These are phyloP conservation scores for Ramalina intermedia DNA, from an alignment of 495 filamentous ascomycete genomes.

Conservation along the genomic window DNA sequence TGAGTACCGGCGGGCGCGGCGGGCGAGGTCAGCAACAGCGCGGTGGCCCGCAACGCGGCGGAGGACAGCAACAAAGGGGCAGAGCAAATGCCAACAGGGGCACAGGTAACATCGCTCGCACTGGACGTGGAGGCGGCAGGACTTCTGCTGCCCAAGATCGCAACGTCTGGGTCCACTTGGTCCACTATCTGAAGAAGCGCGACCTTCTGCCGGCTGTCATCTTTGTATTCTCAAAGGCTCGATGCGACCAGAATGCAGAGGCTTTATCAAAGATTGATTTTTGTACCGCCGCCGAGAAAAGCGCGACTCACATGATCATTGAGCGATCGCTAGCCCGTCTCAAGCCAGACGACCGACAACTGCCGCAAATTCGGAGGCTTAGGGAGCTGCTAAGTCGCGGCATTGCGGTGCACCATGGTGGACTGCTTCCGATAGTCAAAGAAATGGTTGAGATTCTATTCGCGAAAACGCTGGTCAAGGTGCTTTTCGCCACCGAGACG, in stretches of 20 bases:
- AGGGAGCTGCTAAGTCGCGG: constrained; percentile 76
- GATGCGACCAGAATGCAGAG: constrained; percentile 94
- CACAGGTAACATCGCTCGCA: constrained; percentile 75
- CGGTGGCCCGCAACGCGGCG: constrained; percentile 34
- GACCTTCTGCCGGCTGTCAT: constrained; percentile 82
- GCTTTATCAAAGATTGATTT: constrained; percentile 90
- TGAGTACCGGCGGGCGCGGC: constrained; percentile 33
- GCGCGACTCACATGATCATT: constrained; percentile 90
- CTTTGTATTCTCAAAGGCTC: constrained; percentile 96
- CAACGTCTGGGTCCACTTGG: constrained; percentile 92
- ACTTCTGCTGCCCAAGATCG: constrained; percentile 84
- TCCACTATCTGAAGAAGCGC: constrained; percentile 77
- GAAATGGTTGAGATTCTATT: constrained; percentile 96
- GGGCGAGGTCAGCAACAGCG: constrained; percentile 31
- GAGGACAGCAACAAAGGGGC: constrained; percentile 29
- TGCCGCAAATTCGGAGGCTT: constrained; percentile 82
- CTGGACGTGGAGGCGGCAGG: constrained; percentile 67
- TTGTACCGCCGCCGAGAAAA: constrained; percentile 84
- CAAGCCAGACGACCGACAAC: constrained; percentile 73
- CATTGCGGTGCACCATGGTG: constrained; percentile 93
- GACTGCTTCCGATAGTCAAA: constrained; percentile 90
- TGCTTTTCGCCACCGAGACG: constrained; percentile 93
- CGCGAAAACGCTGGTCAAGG: constrained; percentile 84
- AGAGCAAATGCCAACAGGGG: constrained; percentile 47
- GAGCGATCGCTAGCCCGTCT: constrained; percentile 88